Base-by-base conservation (phyloP, 2,329 filamentous ascomycete species). In the Microsporum canis region DNA sequence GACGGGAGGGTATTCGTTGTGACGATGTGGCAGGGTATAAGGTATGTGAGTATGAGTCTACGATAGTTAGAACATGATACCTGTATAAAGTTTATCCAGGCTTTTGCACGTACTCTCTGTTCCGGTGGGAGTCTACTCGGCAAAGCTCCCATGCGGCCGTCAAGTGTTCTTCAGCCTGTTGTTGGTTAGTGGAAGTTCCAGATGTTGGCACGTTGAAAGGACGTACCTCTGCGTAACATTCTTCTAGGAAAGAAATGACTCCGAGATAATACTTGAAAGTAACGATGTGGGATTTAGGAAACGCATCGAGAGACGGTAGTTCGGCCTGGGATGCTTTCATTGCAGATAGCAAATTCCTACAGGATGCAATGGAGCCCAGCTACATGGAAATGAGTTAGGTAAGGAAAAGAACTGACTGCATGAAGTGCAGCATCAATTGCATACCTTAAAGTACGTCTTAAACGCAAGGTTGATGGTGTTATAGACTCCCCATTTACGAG, bases 401-500 rank as follows among this genome's bases (percentile, higher is more conserved):
- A 6, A 5, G 27, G 6, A n/a, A 3, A 51, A n/a, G n/a, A 36
- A 56, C n/a, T 39, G 17, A 49, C 10, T 3, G 29, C 45, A 14
- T 5, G 43, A 27, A 14, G 10, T 27, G 31, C 8, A 10, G 27
- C 45, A 31, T 49, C 23, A 7, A 5, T 49, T 27, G 38, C 58
- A 43, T 73, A 80, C 80, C 76, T 89, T 95, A 79, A 99, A 99
- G 74, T 97, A 96, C 1, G 91, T 97, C 76, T 97, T 97, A 83
- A 99, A 99, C 12, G 96, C 80, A 5, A 99, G 82, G 71, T 96
- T 97, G 70, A 91, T 90, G 66, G 92, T 87, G 73, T 91, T 91
- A 77, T 99, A 99, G 56, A 96, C 88, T 5, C 90, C 95, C 94
- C 94, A 99, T 82, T 97, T 99, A 60, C 94, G 85, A 6, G 92